A percentile compares a stretch with the other conserved stretches of the same genome.
phyloP scores from a whole-genome alignment of 1,139 yeast genomes.

The Pichia cactophila region DNA sequence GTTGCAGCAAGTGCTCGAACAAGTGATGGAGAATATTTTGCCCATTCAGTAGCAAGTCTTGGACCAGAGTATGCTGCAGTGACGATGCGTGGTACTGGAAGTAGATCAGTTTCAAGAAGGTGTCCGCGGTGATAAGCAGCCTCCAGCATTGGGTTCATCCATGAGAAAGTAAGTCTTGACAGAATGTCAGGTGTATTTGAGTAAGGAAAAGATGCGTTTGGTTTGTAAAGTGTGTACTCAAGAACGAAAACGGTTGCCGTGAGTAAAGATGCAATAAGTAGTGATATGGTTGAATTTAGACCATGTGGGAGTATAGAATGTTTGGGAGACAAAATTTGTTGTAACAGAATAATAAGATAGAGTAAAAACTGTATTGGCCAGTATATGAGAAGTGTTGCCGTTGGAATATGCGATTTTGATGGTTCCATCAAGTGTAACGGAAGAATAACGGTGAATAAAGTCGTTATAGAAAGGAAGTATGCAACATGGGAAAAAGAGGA shows the following conservation, averaged over 20 bases:
- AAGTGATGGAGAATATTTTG: constrained; percentile 33
- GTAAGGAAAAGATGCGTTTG: constrained; percentile 35
- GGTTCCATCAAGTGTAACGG: constrained; percentile 41
- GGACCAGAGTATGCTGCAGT: constrained; percentile 35
- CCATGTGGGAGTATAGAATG: constrained; percentile 19
- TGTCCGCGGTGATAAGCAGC: constrained; percentile 43
- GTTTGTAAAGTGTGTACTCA: constrained; percentile 35
- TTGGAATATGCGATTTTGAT: constrained; percentile 30
- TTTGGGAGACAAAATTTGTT: constrained; percentile 20
- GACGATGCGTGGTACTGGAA: constrained; percentile 44
- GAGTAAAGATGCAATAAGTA: constrained; percentile 26
- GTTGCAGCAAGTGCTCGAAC: constrained; percentile 37
- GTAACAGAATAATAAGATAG: constrained; percentile 23
- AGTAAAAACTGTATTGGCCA: constrained; percentile 36
- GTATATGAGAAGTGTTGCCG: constrained; percentile 32
- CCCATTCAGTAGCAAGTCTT: constrained; percentile 33
- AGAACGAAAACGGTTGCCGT: constrained; percentile 32
- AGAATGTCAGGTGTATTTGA: constrained; percentile 39
- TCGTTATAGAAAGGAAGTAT: constrained; percentile 20
- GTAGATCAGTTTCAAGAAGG: constrained; percentile 45
- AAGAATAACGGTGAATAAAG: constrained; percentile 24
- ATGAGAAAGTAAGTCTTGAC: constrained; percentile 46
- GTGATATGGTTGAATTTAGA: constrained; percentile 6
- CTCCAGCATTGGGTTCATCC: constrained; percentile 53
- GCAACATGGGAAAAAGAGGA: constrained; percentile 12